phyloP scores from a whole-genome alignment of 306 rosid species.

The Cucurbita argyrosperma region DNA sequence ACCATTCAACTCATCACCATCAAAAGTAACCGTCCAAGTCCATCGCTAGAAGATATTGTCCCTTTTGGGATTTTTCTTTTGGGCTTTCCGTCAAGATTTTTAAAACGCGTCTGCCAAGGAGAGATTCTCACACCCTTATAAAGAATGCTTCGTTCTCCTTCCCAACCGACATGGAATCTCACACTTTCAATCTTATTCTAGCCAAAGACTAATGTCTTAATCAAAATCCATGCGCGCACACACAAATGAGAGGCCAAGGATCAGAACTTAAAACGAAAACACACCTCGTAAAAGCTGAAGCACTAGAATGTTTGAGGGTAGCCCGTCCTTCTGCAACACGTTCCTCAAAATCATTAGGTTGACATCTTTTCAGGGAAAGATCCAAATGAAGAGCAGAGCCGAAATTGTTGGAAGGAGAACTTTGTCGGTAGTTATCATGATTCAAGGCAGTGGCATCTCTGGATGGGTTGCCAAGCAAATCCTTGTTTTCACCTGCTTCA shows the following conservation, averaged over 20 bases:
- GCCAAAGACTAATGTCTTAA: too few species aligned
- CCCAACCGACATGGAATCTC: too few species aligned
- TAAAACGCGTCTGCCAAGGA: too few species aligned
- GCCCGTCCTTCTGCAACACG: conserved; percentile 34
- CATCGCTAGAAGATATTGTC: too few species aligned
- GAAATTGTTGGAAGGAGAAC: conserved; percentile 30
- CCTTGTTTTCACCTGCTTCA: conserved; percentile 46
- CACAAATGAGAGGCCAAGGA: background rate
- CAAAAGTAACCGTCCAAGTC: background rate
- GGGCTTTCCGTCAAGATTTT: too few species aligned
- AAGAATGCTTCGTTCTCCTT: too few species aligned
- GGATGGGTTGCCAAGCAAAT: conserved; percentile 31
- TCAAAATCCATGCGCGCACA: background rate
- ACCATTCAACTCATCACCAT: background rate
- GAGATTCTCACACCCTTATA: too few species aligned
- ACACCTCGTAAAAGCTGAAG: conserved; percentile 83
- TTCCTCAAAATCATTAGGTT: conserved; percentile 35
- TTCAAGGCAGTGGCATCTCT: conserved; percentile 56
- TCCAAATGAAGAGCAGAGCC: conserved; percentile 53
- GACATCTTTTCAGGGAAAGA: conserved; percentile 73
- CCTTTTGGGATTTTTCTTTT: too few species aligned
- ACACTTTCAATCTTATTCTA: too few species aligned
- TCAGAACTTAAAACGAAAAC: conserved; percentile 5
- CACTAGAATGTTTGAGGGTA: conserved; percentile 53
- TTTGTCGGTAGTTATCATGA: conserved; percentile 32